phyloP scores from a whole-genome alignment of 345 rosid species.

The Orychophragmus violaceus region DNA sequence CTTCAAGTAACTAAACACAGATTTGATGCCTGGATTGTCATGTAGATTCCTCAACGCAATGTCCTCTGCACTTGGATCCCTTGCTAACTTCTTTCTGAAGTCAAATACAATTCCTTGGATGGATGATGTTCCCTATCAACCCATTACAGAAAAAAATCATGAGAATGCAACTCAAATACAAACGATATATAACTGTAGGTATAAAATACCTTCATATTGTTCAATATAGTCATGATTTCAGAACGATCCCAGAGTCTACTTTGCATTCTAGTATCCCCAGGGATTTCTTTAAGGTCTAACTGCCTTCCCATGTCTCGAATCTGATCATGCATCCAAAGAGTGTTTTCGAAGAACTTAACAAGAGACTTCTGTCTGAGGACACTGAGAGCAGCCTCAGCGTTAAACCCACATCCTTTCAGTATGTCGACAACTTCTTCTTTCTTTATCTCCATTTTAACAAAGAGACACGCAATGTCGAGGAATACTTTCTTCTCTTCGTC shows the following conservation, averaged over 20 bases:
- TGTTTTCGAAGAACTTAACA: conserved; percentile 35
- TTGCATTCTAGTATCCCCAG: conserved; percentile 31
- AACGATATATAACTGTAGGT: background rate
- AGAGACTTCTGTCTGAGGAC: conserved; percentile 51
- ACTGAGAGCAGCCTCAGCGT: conserved; percentile 40
- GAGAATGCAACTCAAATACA: background rate
- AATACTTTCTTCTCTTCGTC: conserved; percentile 40
- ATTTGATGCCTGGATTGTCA: background rate
- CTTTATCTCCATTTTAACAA: conserved; percentile 34
- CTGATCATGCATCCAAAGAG: conserved; percentile 74
- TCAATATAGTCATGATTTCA: conserved; percentile 43
- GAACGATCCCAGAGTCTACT: conserved; percentile 63
- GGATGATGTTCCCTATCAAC: conserved; percentile 39
- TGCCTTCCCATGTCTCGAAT: conserved; percentile 74
- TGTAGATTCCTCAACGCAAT: conserved; percentile 1
- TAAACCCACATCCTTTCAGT: conserved; percentile 54
- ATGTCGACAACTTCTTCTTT: conserved; percentile 46
- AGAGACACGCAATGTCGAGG: conserved; percentile 69
- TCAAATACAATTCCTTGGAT: conserved; percentile 46
- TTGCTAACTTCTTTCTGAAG: conserved; percentile 12
- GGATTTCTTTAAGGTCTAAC: conserved; percentile 27
- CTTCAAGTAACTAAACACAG: conserved; percentile 19
- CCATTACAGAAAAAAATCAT: background rate
- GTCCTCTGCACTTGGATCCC: conserved; percentile 1
- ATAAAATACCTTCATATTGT: conserved; percentile 34